Conservation (phyloP, 768 basidiomycete genomes). For the Termitomyces sp. region DNA sequence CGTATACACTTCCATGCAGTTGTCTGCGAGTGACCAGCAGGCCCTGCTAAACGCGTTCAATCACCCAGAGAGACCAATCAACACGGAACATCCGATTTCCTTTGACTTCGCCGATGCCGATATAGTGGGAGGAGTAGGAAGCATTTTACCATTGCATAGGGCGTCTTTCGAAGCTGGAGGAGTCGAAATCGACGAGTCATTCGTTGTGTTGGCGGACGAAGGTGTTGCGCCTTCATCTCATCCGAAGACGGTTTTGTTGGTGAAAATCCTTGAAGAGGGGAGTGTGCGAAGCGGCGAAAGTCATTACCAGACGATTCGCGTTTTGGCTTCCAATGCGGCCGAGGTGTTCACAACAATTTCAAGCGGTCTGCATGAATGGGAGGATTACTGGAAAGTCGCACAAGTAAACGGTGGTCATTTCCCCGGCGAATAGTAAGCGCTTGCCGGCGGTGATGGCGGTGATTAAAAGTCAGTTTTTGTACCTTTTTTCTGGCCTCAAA, state of each 20-base stretch:
- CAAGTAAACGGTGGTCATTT: slow-evolving; percentile 14
- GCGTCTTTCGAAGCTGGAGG: neutral
- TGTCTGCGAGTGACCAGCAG: neutral
- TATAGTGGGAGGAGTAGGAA: slow-evolving; percentile 3
- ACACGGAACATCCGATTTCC: neutral
- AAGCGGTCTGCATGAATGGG: slow-evolving; percentile 11
- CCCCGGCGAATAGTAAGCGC: slow-evolving; percentile 9
- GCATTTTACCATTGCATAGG: slow-evolving; percentile 2
- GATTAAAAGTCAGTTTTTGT: neutral
- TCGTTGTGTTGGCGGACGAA: slow-evolving; percentile 13
- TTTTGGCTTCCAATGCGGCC: slow-evolving; percentile 9
- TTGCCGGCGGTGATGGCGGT: neutral
- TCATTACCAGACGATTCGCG: slow-evolving; percentile 7
- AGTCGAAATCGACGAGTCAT: neutral
- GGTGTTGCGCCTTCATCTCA: slow-evolving; percentile 10
- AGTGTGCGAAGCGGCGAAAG: neutral
- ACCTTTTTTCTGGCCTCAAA: neutral
- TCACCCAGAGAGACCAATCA: slow-evolving; percentile 1
- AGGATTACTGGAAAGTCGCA: slow-evolving; percentile 14
- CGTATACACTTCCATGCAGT: slow-evolving; percentile 9
- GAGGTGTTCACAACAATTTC: slow-evolving; percentile 10
- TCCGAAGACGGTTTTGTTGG: slow-evolving; percentile 13
- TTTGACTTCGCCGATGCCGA: slow-evolving; percentile 5
- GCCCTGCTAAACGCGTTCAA: slow-evolving; percentile 7
- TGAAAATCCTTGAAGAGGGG: slow-evolving; percentile 5